A percentile compares a stretch with the other conserved stretches of the same genome.
Conservation (phyloP, 1,139 yeast species). For the Blastobotrys petasosporus region DNA sequence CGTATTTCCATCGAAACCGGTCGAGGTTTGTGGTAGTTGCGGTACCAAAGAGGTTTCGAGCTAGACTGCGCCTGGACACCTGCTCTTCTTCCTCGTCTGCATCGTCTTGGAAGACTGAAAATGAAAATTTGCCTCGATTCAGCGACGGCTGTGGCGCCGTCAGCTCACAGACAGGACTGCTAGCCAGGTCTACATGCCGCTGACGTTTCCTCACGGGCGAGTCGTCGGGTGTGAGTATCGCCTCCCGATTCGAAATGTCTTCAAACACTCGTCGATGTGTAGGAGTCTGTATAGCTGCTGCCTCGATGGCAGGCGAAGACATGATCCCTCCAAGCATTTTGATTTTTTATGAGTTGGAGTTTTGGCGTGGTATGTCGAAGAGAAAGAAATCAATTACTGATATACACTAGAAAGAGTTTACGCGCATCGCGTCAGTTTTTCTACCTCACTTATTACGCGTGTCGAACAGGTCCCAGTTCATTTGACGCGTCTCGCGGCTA, state of each 20-base stretch:
- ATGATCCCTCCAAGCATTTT: constrained; percentile 9
- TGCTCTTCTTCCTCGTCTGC: neutral
- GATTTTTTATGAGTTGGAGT: neutral
- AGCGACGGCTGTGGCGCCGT: neutral
- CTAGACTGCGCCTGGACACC: neutral
- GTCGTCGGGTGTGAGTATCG: constrained; percentile 10
- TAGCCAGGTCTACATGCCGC: neutral
- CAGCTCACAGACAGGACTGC: neutral
- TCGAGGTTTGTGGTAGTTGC: neutral
- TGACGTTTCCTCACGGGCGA: constrained; percentile 10
- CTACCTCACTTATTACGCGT: no score
- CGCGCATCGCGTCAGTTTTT: no score
- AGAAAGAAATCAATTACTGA: no score
- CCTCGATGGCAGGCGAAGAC: constrained; percentile 10
- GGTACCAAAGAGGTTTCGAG: neutral
- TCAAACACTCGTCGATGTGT: constrained; percentile 6
- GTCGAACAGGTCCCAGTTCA: no score
- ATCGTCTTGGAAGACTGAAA: neutral
- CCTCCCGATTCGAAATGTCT: constrained; percentile 4
- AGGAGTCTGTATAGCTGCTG: constrained; percentile 2
- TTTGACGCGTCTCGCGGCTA: no score
- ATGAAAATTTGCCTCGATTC: neutral
- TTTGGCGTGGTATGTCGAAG: no score
- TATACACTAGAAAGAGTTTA: no score
- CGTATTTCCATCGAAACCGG: neutral